phyloP scores from a whole-genome alignment of 495 filamentous ascomycete species.

The Astrothelium subdiscretum region DNA sequence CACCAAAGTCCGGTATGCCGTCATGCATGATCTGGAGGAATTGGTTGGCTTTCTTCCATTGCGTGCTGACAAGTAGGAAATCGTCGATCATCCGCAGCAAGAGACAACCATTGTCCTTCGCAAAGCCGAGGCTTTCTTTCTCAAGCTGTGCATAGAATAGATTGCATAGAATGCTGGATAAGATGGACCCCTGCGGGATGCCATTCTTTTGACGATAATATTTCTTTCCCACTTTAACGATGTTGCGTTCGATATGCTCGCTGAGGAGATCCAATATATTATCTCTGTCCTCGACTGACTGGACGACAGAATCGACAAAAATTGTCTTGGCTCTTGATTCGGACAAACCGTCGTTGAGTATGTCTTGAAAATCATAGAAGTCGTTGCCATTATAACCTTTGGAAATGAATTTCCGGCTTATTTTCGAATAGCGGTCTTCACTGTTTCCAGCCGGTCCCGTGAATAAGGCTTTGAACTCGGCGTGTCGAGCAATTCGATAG shows the following conservation, averaged over 20 bases:
- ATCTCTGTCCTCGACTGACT: slow-evolving; percentile 40
- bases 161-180: slow-evolving; percentile 81
- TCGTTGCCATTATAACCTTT: slow-evolving; percentile 43
- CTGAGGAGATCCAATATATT: slow-evolving; percentile 57
- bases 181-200: slow-evolving; percentile 83
- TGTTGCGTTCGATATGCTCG: slow-evolving; percentile 68
- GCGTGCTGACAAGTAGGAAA: slow-evolving; percentile 75
- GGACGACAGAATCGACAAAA: slow-evolving; percentile 54
- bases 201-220: slow-evolving; percentile 80
- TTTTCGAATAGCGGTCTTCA: not conserved
- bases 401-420: slow-evolving; percentile 50
- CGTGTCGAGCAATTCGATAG: slow-evolving; percentile 66
- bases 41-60: slow-evolving; percentile 46
- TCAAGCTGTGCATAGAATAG: slow-evolving; percentile 91
- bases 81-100: slow-evolving; percentile 82
- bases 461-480: slow-evolving; percentile 48
- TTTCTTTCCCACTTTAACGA: slow-evolving; percentile 81
- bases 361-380: slow-evolving; percentile 41
- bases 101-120: slow-evolving; percentile 46
- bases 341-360: slow-evolving; percentile 38
- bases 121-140: slow-evolving; percentile 51
- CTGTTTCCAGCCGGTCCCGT: slow-evolving; percentile 16
- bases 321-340: slow-evolving; percentile 51
- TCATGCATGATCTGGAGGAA: slow-evolving; percentile 72
- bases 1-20: slow-evolving; percentile 68